Conservation (phyloP, 768 basidiomycete genomes). For the Artomyces pyxidatus region DNA sequence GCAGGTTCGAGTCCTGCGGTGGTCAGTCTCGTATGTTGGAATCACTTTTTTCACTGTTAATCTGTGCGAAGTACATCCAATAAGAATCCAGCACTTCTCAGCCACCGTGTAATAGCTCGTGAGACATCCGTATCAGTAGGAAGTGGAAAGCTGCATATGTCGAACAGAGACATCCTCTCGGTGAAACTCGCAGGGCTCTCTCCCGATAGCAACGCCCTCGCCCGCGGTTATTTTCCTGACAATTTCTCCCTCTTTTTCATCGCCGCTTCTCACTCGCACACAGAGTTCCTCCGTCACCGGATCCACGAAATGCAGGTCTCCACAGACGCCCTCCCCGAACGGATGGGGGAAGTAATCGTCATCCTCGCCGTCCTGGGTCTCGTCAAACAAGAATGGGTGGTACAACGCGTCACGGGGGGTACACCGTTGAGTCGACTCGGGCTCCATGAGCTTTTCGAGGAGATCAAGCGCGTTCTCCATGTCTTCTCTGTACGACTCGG, state of each 20-base stretch:
- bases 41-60: too few relatives aligned
- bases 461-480: conserved; percentile 69
- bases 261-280: conserved; percentile 33
- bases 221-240: conserved; percentile 19
- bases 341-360: conserved; percentile 66
- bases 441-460: conserved; percentile 62
- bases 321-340: conserved; percentile 61
- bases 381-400: conserved; percentile 66
- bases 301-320: conserved; percentile 50
- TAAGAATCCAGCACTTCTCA: too few relatives aligned
- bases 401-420: conserved; percentile 71
- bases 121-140: too few relatives aligned
- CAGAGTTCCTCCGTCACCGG: conserved; percentile 48
- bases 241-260: conserved; percentile 6
- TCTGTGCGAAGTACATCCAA: too few relatives aligned
- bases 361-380: conserved; percentile 42
- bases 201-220: conserved; percentile 27
- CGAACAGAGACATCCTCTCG: too few relatives aligned
- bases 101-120: too few relatives aligned
- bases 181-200: conserved; percentile 27
- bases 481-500: conserved; percentile 40
- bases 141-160: too few relatives aligned
- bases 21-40: too few relatives aligned
- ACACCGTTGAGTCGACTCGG: conserved; percentile 69
- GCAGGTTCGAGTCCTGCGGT: conserved; percentile 96